Base-by-base conservation (phyloP, 495 filamentous ascomycete species). In the Stereocaulon alpinum region DNA sequence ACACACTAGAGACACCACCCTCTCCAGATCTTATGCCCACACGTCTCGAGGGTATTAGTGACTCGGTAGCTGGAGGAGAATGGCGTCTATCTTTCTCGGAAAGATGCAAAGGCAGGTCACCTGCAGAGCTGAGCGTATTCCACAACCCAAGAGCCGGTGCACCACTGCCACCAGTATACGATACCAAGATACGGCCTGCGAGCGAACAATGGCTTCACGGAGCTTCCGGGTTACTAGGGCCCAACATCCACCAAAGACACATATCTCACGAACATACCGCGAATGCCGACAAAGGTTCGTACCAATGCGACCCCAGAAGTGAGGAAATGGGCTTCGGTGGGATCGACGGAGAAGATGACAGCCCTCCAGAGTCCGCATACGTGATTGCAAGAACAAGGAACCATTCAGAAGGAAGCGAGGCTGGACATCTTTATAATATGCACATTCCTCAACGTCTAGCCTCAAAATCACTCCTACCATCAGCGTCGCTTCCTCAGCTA, bases 401-500 rank as follows among this genome's bases (percentile, higher is more conserved):
- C 41, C 52, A 48, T 43, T 56, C 61, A 41, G 49, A 60, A n/a
- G 58, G 49, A 34, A 47, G 43, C 15, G 58, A 47, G 34, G 42
- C 60, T 37, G 51, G 55, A 37, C 63, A 65, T 62, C 55, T 57
- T 10, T 65, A 62, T 37, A 57, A 62, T 17, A 65, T 65, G 40
- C 51, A 61, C 37, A 59, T 65, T 29, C 61, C 63, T 34, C 40
- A 65, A 54, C 56, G 60, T 30, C 51, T 65, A 0, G 55, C 56
- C 11, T 65, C 63, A 2, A 48, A 60, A 24, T 18, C 60, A 7
- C 32, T 59, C 14, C 40, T 59, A 27, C 55, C 56, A 37, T 47
- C 45, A 6, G 37, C 48, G 20, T 57, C 63, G 1, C 55, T 47
- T 34, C 60, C 56, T 40, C 60, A 59, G 44, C 42, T 57, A 41